Base-by-base conservation (phyloP, 2,329 filamentous ascomycete genomes). In the Cryphonectria naterciae region DNA sequence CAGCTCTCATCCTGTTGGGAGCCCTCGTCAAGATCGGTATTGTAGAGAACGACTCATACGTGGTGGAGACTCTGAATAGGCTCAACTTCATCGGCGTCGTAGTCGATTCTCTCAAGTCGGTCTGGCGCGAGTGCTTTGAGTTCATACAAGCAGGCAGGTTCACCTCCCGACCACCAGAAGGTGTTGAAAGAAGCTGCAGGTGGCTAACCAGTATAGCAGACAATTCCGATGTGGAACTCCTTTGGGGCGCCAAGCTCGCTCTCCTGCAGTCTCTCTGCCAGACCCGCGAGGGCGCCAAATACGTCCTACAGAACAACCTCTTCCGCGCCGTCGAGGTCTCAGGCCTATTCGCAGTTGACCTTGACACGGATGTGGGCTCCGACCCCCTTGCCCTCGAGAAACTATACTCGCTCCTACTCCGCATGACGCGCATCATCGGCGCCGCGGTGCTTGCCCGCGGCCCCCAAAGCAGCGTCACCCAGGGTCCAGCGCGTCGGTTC, bases 81-180 rank as follows among this genome's bases (percentile, higher is more conserved):
- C 88, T 97, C 63, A 99, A 99, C 81, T 97, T 98, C 79, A 88
- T 98, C 66, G 92, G 92, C 66, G 91, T 98, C 39, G 87, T 98
- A 41, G 91, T 99, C 67, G 95, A 98, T 81, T 93, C 93, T 67
- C 88, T 99, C 70, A 91, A 93, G 75, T 87, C 88, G 75, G 88
- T 98, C 67, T 88, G 95, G 72, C 81, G 87, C 15, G 95, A 98
- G 75, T 88, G 93, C 81, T 85, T 87, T 68, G 85, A 88, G 69
- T 84, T 87, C 46, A 83, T 87, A 76, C 80, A 81, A 73, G 83
- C 83, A 75, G 87, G 91, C 91, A 84, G 77, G 84, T 76, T 17
- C 13, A n/a, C 32, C 32, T 25, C 2, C 10, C 8, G 46, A 4
- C 22, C 15, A 11, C 15, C 1, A 52, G 3, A 6, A 46, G 37